Base-by-base conservation (phyloP, 2,329 filamentous ascomycete species). In the Stylonectria norvegica region DNA sequence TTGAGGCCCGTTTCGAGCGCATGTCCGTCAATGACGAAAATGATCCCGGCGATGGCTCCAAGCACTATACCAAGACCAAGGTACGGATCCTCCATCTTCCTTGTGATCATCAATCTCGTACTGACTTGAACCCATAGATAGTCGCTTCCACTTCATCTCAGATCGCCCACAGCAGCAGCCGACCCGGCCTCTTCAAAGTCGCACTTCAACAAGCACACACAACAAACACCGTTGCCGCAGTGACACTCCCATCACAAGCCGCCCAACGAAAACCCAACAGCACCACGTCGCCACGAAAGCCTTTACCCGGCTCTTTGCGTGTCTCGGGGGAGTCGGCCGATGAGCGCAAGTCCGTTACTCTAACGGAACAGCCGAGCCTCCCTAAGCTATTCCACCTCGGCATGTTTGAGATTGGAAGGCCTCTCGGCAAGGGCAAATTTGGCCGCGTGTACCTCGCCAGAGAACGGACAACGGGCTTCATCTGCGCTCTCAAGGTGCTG, bases 351-450 rank as follows among this genome's bases (percentile, higher is more conserved):
- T 72, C 74, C 17, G 61, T 68, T 32, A 60, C 71, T 7, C 64
- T 83, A 39, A 70, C 76, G 42, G 74, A 83, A 34, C 79, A 83
- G 57, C 75, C 80, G 25, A 57, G 63, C 48, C 42, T 69, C 15
- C 76, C 75, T 30, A 82, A 79, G 54, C 66, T 89, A 53, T 90
- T 90, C 67, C 88, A 95, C 61, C 79, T 95, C 4, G 86, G 88
- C 66, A 94, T 94, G 87, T 95, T 95, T 63, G 89, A 95, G 64
- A 95, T 94, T 50, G 88, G 88, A 27, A 86, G 87, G 52, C 86
- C 88, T 3, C 72, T 93, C 2, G 88, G 88, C 36, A 93, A 93
- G 67, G 88, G 88, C 52, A 93, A 93, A 62, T 94, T 93, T 58
- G 88, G 88, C 3, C 79, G 87, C 34, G 88, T 93, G 3, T 93